Percentiles rank a stretch among this genome's conserved stretches.
These are phyloP conservation scores for Pyracantha coccinea DNA, from an alignment of 331 rosid species.

Conservation along the genomic window DNA sequence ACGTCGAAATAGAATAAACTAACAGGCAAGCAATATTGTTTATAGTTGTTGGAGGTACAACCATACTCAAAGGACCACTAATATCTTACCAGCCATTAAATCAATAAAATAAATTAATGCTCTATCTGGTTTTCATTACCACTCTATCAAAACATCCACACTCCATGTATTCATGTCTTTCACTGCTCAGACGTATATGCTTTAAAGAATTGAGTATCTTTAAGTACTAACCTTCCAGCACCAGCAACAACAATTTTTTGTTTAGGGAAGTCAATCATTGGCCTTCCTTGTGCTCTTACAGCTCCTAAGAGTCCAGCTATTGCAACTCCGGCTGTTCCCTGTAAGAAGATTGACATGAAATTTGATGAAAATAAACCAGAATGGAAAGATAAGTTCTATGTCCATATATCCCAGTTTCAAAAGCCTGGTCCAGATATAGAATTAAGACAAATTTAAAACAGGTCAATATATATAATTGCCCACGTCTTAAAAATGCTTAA, in stretches of 20 bases:
- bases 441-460: neutral
- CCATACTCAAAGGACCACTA: neutral
- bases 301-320: constrained; percentile 97
- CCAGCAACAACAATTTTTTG: constrained; percentile 99
- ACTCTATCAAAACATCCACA: neutral
- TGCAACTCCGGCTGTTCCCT: constrained; percentile 99
- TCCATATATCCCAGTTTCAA: neutral
- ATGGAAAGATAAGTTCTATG: neutral
- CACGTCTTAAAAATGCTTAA: neutral
- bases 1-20: neutral
- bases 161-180: neutral
- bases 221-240: constrained; percentile 86
- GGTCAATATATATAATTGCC: neutral
- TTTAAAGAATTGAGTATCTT: neutral
- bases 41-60: neutral
- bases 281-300: constrained; percentile 97
- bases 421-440: too few species aligned
- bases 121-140: neutral
- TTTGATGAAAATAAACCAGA: neutral
- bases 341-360: constrained; percentile 12
- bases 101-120: neutral
- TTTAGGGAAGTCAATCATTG: constrained; percentile 97
- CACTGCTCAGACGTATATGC: neutral
- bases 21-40: neutral
- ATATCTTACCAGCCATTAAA: neutral